Evolutionary conservation across 257 asterid genomes (phyloP), one percentile per base, ranked within the genome.

Genomic region (Solanum bulbocastanum): DNA sequence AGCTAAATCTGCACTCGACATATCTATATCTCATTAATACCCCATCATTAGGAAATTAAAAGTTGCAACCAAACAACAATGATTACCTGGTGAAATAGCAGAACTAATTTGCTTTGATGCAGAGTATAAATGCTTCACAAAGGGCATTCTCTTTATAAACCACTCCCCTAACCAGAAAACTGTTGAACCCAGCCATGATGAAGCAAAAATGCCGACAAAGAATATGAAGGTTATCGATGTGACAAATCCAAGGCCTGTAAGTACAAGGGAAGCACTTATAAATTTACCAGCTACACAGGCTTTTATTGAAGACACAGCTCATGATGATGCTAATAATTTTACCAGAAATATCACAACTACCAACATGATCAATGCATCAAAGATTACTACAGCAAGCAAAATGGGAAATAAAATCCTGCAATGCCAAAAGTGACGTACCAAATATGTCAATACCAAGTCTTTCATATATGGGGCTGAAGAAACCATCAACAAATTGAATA

Each of bases 381-480:
- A 23, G 32, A 40, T 40, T 35, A 88, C 49, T 87, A 79, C 83
- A 81, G 73, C 87, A 25, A 85, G 66, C 18, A 27, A 85, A 66
- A 62, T 8, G 78, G 73, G 79, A 84, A 85, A 85, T 3, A 66
- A 44, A 40, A 84, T 84, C 56, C 78, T n/a, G 40, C 39, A 65
- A 40, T 65, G 79, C 76, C 60, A 85, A 40, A 79, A 82, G 69
- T 66, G 87, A 89, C 98, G 91, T 91, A 96, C 99, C 98, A 90
- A 97, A 96, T 88, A 97, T 88, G 71, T 96, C 98, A 88, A 96
- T 83, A 85, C 99, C 98, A 73, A 97, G 98, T 85, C 96, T 92
- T 88, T 96, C 98, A 87, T 97, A 96, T 86, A 95, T 96, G 88
- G 99, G 99, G 90, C 99, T 97, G 94, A 97, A 97, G 95, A 97